A percentile compares a stretch with the other conserved stretches of the same genome.
phyloP scores from a whole-genome alignment of 1,139 yeast genomes.

The Pichia terricola region DNA sequence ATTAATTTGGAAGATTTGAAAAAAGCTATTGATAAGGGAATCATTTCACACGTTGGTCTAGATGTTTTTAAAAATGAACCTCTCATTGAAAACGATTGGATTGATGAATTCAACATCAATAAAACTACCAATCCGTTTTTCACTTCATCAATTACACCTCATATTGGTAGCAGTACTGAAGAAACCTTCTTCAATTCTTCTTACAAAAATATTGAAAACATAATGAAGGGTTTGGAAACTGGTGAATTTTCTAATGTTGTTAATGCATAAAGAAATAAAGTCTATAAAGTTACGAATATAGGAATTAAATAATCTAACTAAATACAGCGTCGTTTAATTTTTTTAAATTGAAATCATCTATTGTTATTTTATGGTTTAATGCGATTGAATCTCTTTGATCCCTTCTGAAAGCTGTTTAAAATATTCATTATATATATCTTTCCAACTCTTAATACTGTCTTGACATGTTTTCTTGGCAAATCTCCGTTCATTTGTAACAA shows the following conservation, averaged over 20 bases:
- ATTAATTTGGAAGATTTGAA: constrained; percentile 67
- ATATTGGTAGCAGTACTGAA: constrained; percentile 62
- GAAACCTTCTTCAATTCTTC: constrained; percentile 43
- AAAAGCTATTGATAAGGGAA: constrained; percentile 56
- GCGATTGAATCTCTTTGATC: constrained; percentile 1
- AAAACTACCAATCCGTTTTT: constrained; percentile 1
- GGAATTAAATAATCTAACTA: too few relatives aligned
- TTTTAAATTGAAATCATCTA: too few relatives aligned
- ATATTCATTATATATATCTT: constrained; percentile 18
- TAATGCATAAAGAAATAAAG: not conserved
- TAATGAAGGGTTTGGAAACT: constrained; percentile 30
- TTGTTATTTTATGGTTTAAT: too few relatives aligned
- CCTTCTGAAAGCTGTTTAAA: not conserved
- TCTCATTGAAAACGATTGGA: constrained; percentile 29
- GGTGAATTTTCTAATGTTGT: constrained; percentile 18
- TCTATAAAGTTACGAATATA: too few relatives aligned
- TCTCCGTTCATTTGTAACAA: not conserved
- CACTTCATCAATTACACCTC: constrained; percentile 61
- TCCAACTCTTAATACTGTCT: constrained; percentile 20
- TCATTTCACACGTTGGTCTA: constrained; percentile 63
- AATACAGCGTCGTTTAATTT: too few relatives aligned
- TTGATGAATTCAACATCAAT: constrained; percentile 3
- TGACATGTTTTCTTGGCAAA: constrained; percentile 6
- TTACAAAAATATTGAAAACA: constrained; percentile 36
- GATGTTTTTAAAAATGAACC: constrained; percentile 79